Base-by-base conservation (phyloP, 2,329 filamentous ascomycete species). In the Zasmidium citrigriseum region DNA sequence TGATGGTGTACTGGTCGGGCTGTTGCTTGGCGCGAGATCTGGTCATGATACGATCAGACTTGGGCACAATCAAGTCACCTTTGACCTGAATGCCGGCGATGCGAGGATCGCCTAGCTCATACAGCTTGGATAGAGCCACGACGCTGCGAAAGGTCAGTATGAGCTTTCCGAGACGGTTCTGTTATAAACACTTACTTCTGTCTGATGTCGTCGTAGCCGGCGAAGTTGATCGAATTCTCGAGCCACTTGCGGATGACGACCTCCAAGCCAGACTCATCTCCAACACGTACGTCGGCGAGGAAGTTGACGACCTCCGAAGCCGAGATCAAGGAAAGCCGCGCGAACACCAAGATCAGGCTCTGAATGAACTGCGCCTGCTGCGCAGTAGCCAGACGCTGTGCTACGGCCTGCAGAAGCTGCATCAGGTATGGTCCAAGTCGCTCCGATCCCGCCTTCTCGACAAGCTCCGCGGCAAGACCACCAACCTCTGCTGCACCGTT, bases 151-250 rank as follows among this genome's bases (percentile, higher is more conserved):
- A 34, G 18, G 57, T 67, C 52, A 66, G 60, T 25, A 20, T 34
- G 46, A 11, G 18, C 38, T 20, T 27, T 14, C 23, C 3, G 21
- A 45, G 7, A 22, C 18, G 12, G 16, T 16, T 4, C n/a, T 24
- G 16, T 21, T 2, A 24, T n/a, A 50, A 10, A 27, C n/a, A 80
- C 87, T 75, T 80, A 93, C 90, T 98, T 99, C 75, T 97, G 91
- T 67, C 93, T 86, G 67, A 98, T 98, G 75, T 97, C 93, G 68
- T 98, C 93, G 68, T 97, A 99, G 12, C 95, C 95, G n/a, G 92
- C 92, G 76, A 99, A 99, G 75, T 89, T 96, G 75, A 96, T 85
- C 3, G 92, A 96, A 75, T 98, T 96, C 78, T 98, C 95, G 1
- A 99, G 81, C 95, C 95, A 99, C 77, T 98, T 97, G 76, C 87